Conservation (phyloP, 371 early-diverging fungal genomes). For the Rhizopus stolonifer region DNA sequence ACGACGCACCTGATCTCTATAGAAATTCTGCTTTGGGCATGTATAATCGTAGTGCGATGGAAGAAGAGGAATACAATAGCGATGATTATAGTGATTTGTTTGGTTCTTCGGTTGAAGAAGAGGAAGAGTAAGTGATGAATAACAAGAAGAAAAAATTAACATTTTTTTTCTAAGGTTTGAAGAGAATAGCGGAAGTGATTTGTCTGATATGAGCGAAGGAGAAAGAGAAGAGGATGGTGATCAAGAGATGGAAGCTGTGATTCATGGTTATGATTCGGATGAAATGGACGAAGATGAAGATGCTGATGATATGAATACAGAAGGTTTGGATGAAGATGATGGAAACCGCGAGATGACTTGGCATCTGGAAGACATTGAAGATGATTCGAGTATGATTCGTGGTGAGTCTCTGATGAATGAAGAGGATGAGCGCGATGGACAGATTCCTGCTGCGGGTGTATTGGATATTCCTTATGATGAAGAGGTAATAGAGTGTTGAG, state of each 20-base stretch:
- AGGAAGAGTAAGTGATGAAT: slow-evolving; percentile 53
- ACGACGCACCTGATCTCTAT: slow-evolving; percentile 82
- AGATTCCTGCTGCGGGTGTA: slow-evolving; percentile 8
- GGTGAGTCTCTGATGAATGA: slow-evolving; percentile 43
- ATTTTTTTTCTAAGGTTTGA: slow-evolving; percentile 41
- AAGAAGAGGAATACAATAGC: slow-evolving; percentile 54
- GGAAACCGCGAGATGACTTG: slow-evolving; percentile 52
- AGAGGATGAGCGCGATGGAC: slow-evolving; percentile 45
- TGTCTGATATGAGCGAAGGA: slow-evolving; percentile 64
- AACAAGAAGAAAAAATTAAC: slow-evolving; percentile 11
- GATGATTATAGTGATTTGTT: slow-evolving; percentile 56
- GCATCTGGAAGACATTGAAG: slow-evolving; percentile 56
- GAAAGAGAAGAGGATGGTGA: slow-evolving; percentile 64
- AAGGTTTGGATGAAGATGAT: slow-evolving; percentile 49
- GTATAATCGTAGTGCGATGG: slow-evolving; percentile 61
- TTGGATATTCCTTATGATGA: slow-evolving; percentile 25
- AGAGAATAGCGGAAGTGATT: slow-evolving; percentile 71
- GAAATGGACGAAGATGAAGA: slow-evolving; percentile 51
- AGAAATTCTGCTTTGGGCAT: slow-evolving; percentile 92
- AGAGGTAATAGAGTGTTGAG: slow-evolving; percentile 25
- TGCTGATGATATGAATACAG: slow-evolving; percentile 39
- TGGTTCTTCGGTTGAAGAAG: slow-evolving; percentile 56
- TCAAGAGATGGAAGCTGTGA: slow-evolving; percentile 64
- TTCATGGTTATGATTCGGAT: slow-evolving; percentile 58
- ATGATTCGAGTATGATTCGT: slow-evolving; percentile 50